Evolutionary conservation across 1,284 basidiomycete species (phyloP).

Genomic region (Lignosus rhinocerotis): DNA sequence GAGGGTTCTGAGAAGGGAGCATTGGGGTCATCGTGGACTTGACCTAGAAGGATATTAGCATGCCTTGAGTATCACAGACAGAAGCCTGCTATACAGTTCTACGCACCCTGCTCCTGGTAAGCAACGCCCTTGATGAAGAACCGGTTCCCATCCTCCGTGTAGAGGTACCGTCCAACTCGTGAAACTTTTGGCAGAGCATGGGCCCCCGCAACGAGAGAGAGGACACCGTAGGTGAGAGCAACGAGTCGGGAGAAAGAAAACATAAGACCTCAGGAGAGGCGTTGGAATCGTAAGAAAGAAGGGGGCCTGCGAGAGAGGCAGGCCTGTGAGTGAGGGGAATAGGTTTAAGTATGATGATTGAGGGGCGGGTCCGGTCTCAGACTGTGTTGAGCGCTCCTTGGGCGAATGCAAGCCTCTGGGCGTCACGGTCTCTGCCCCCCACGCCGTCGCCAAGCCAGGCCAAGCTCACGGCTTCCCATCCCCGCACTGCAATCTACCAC

Average conservation of each 20-base stretch:
- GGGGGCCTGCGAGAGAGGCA: slow-evolving; percentile 1
- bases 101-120: slow-evolving; percentile 83
- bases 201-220: slow-evolving; percentile 40
- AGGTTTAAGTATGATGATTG: slow-evolving; percentile 1
- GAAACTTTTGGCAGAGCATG: slow-evolving; percentile 60
- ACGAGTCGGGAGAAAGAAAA: slow-evolving; percentile 23
- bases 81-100: slow-evolving; percentile 3
- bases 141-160: slow-evolving; percentile 66
- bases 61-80: not conserved
- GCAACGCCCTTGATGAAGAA: slow-evolving; percentile 93
- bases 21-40: slow-evolving; percentile 42
- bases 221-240: slow-evolving; percentile 28
- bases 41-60: slow-evolving; percentile 22
- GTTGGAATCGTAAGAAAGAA: slow-evolving; percentile 11
- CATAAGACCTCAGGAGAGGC: slow-evolving; percentile 26
- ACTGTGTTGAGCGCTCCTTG: not conserved
- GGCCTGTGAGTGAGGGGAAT: slow-evolving; percentile 1
- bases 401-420: not conserved
- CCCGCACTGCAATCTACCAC: too few relatives aligned
- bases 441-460: too few relatives aligned
- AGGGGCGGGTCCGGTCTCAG: not conserved
- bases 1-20: slow-evolving; percentile 81
- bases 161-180: slow-evolving; percentile 78
- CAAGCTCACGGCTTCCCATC: too few relatives aligned
- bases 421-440: too few relatives aligned